Percentiles rank a stretch among this genome's conserved stretches.
These are phyloP conservation scores for Secale cereale DNA, from an alignment of 176 grass and related monocot genomes.

Conservation along the genomic window DNA sequence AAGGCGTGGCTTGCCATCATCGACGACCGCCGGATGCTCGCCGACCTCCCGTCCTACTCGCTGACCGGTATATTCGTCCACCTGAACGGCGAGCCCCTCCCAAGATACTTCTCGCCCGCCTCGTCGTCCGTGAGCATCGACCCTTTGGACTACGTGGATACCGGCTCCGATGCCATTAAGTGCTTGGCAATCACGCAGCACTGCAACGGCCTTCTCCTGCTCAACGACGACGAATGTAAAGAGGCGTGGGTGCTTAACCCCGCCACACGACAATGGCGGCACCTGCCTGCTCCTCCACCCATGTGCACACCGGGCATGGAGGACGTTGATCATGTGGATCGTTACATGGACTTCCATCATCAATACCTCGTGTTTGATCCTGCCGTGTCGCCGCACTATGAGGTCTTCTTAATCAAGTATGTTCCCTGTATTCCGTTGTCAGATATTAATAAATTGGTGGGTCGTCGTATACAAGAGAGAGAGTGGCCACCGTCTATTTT, in stretches of 20 bases:
- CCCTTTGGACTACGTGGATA: not conserved
- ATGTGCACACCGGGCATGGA: not conserved
- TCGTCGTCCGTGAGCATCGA: no score
- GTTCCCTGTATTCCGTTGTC: not conserved
- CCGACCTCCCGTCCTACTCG: no score
- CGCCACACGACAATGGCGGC: not conserved
- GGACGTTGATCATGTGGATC: not conserved
- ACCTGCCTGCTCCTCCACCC: not conserved
- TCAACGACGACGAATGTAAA: not conserved
- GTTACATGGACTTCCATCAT: not conserved
- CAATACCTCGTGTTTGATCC: not conserved
- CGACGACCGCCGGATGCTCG: no score
- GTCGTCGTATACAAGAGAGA: not conserved
- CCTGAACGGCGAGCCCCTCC: no score
- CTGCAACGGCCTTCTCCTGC: not conserved
- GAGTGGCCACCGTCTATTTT: not conserved
- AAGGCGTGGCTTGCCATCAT: no score
- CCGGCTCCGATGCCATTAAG: not conserved
- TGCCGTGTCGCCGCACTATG: not conserved
- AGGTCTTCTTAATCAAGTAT: not conserved
- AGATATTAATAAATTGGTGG: not conserved
- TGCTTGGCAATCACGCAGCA: not conserved
- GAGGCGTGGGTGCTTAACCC: not conserved
- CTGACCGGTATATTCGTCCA: no score
- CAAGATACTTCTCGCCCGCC: no score